Percentiles rank a stretch among this genome's conserved stretches.
Evolutionary conservation across 2,329 filamentous ascomycete species (phyloP).

Genomic region (Aspergillus neoniger): DNA sequence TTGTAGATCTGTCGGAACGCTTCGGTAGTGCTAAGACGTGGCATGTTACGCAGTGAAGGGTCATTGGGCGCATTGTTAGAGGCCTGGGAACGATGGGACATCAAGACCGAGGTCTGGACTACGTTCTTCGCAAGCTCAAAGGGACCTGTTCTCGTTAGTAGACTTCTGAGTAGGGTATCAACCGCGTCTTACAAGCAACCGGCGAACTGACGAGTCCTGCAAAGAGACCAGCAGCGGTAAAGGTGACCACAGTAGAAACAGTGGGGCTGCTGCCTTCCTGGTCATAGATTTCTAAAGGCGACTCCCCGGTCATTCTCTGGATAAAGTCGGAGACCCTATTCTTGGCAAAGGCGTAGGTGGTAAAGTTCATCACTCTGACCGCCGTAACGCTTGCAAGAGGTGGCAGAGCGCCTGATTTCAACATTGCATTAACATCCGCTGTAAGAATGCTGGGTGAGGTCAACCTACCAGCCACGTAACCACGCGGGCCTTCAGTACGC

Average conservation of each 20-base stretch:
- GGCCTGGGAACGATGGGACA: slow-evolving; percentile 44
- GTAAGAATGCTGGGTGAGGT: neutral
- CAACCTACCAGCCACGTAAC: slow-evolving; percentile 48
- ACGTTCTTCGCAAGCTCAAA: slow-evolving; percentile 53
- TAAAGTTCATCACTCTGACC: slow-evolving; percentile 49
- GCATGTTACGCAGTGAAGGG: slow-evolving; percentile 38
- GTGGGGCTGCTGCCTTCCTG: slow-evolving; percentile 46
- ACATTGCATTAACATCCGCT: slow-evolving; percentile 5
- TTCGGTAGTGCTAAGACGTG: slow-evolving; percentile 44
- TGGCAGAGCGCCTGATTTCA: slow-evolving; percentile 42
- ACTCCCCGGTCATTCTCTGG: slow-evolving; percentile 43
- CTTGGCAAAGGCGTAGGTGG: slow-evolving; percentile 49
- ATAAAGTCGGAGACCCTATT: slow-evolving; percentile 43
- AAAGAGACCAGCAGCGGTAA: slow-evolving; percentile 44
- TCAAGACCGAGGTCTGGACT: slow-evolving; percentile 51
- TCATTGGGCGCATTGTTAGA: slow-evolving; percentile 37
- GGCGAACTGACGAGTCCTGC: slow-evolving; percentile 46
- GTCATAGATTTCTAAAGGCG: slow-evolving; percentile 45
- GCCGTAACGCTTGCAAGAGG: slow-evolving; percentile 49
- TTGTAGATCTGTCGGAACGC: slow-evolving; percentile 47
- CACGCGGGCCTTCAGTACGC: slow-evolving; percentile 49
- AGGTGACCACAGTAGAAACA: slow-evolving; percentile 44
- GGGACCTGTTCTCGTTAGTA: slow-evolving; percentile 37
- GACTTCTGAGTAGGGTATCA: neutral
- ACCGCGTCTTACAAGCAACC: slow-evolving; percentile 43